Evolutionary conservation across 768 basidiomycete species (phyloP).

Genomic region (Grammothele lineata): DNA sequence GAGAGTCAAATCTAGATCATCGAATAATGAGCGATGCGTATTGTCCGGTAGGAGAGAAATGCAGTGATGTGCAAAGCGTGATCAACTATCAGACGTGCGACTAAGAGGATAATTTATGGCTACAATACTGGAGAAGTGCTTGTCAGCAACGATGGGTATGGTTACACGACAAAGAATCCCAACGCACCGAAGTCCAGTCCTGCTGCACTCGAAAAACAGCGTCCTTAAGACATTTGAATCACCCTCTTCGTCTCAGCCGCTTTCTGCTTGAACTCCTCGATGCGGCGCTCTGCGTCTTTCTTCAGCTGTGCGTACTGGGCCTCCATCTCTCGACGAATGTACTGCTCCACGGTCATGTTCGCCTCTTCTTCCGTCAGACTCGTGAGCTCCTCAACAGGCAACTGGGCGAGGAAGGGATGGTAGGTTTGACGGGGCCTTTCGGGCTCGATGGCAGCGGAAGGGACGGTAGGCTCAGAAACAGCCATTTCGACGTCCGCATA

Average conservation of each 20-base stretch:
- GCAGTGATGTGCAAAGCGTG: not conserved
- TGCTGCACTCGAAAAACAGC: not conserved
- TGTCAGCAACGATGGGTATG: not conserved
- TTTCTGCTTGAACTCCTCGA: constrained; percentile 42
- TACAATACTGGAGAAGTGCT: constrained; percentile 7
- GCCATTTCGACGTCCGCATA: not conserved
- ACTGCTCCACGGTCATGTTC: constrained; percentile 79
- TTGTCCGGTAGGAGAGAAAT: too few species aligned
- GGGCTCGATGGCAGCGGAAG: not conserved
- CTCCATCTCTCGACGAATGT: constrained; percentile 74
- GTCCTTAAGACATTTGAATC: constrained; percentile 29
- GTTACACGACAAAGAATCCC: not conserved
- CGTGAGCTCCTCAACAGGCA: constrained; percentile 22
- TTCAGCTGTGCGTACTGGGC: constrained; percentile 58
- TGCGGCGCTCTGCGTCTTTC: constrained; percentile 47
- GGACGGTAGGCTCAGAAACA: constrained; percentile 2
- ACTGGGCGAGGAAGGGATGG: constrained; percentile 20
- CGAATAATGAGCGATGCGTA: too few species aligned
- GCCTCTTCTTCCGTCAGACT: constrained; percentile 61
- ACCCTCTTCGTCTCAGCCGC: constrained; percentile 32
- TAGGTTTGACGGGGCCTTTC: constrained; percentile 6
- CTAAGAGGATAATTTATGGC: constrained; percentile 13
- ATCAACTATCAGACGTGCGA: not conserved
- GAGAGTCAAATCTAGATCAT: too few species aligned
- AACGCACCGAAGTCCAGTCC: constrained; percentile 6